A percentile compares a stretch with the other conserved stretches of the same genome.
These are phyloP conservation scores for Pseudogymnoascus sp. DNA, from an alignment of 2,329 filamentous ascomycete genomes.

Conservation along the genomic window DNA sequence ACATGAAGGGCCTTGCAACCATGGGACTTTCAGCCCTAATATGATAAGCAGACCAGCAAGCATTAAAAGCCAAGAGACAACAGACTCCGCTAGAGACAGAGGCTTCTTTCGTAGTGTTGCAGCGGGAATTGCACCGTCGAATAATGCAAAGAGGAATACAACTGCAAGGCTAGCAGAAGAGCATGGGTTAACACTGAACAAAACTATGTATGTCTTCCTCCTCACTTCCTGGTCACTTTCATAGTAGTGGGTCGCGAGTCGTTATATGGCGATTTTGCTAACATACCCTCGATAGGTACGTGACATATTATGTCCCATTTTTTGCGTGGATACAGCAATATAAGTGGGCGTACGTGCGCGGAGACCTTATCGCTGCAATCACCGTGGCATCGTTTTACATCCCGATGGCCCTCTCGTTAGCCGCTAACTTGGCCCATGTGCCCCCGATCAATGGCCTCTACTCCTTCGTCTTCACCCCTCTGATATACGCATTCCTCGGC, in stretches of 20 bases:
- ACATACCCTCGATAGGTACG: slow-evolving; percentile 51
- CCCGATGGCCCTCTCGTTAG: slow-evolving; percentile 90
- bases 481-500: slow-evolving; percentile 85
- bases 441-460: slow-evolving; percentile 92
- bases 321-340: slow-evolving; percentile 89
- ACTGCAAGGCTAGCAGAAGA: slow-evolving; percentile 21
- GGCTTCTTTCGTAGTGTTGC: slow-evolving; percentile 17
- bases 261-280: slow-evolving; percentile 13
- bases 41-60: slow-evolving; percentile 24
- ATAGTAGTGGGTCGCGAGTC: not conserved
- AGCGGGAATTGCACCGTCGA: slow-evolving; percentile 13
- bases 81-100: slow-evolving; percentile 16
- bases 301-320: slow-evolving; percentile 88
- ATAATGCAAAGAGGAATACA: slow-evolving; percentile 20
- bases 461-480: slow-evolving; percentile 83
- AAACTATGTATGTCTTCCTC: slow-evolving; percentile 56
- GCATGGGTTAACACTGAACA: slow-evolving; percentile 21
- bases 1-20: slow-evolving; percentile 46
- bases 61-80: slow-evolving; percentile 18
- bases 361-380: slow-evolving; percentile 79
- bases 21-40: slow-evolving; percentile 71
- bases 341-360: slow-evolving; percentile 69
- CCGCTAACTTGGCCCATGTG: slow-evolving; percentile 85
- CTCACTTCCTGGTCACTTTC: not conserved
- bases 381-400: slow-evolving; percentile 99